Evolutionary conservation across 2,329 filamentous ascomycete genomes (phyloP).

Genomic region (Thermochaetoides dissita): DNA sequence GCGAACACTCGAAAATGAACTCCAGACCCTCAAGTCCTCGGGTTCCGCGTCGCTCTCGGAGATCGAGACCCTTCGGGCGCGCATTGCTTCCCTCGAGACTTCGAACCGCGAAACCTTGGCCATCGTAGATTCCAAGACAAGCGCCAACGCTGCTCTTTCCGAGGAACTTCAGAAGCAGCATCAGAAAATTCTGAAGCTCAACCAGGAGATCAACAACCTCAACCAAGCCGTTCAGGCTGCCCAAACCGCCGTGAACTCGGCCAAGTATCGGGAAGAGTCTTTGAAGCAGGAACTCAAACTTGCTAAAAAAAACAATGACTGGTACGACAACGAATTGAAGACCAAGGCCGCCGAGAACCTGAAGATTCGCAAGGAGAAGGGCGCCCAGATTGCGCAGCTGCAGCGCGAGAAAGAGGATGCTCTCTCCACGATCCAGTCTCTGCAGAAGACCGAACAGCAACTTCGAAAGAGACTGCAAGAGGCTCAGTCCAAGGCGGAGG

Average conservation of each 20-base stretch:
- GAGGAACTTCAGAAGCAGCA: constrained; percentile 81
- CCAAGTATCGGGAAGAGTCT: constrained; percentile 82
- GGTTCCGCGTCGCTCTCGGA: constrained; percentile 62
- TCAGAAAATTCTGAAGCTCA: constrained; percentile 70
- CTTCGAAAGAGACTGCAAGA: constrained; percentile 72
- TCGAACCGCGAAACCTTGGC: constrained; percentile 85
- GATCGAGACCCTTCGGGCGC: constrained; percentile 62
- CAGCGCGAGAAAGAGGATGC: constrained; percentile 82
- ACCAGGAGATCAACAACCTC: constrained; percentile 65
- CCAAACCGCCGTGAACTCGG: constrained; percentile 63
- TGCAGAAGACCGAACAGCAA: constrained; percentile 66
- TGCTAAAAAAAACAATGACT: constrained; percentile 80
- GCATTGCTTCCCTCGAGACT: constrained; percentile 74
- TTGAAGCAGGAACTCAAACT: constrained; percentile 83
- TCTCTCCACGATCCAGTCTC: constrained; percentile 58
- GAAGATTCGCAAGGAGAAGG: constrained; percentile 90
- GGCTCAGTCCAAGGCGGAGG: constrained; percentile 73
- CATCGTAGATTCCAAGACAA: constrained; percentile 78
- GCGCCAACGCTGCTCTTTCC: constrained; percentile 70
- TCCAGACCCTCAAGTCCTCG: constrained; percentile 63
- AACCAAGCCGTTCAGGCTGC: constrained; percentile 76
- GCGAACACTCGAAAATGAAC: constrained; percentile 64
- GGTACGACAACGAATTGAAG: constrained; percentile 83
- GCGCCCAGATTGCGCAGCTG: constrained; percentile 72
- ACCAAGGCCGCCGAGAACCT: constrained; percentile 76